Base-by-base conservation (phyloP, 441 rosid genomes). In the Pelargonium citronellum region DNA sequence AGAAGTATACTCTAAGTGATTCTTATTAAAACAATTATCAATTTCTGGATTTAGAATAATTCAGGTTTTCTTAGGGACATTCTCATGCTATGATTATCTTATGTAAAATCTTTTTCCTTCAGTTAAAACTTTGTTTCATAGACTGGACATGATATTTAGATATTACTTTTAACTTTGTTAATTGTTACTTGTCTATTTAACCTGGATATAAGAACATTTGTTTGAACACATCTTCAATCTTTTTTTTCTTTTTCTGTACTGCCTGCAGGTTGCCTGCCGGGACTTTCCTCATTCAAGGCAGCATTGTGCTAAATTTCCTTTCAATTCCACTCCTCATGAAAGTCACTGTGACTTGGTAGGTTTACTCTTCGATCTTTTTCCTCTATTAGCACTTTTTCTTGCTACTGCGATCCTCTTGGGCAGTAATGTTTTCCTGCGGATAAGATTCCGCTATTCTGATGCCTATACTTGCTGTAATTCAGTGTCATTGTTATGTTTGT, bases 401-500 rank as follows among this genome's bases (percentile, higher is more conserved):
- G 30, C 30, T 24, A 24, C 30, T 24, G 30, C 30, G 30, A 24
- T 24, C 30, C 30, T 24, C 30, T 24, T 24, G 30, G 49, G 0
- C 30, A 49, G 47, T 2, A 13, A 11, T 11, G 30, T 71, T 7
- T 55, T 11, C 46, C 6, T 46, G 37, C 49, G 22, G 8, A 17
- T 76, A 55, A 24, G 37, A 30, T 64, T 53, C 63, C 30, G 8
- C 63, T 64, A 4, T 24, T 69, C 61, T 71, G 46, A 47, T 69
- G 41, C 51, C n/a, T 22, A 22, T 68, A 16, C 24, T 66, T 62
- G 46, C 27, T 60, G 63, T 66, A 77, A 73, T 82, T 75, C 87
- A 93, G 96, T 94, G 97, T 75, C 93, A 94, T 72, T 91, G 96
- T 72, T 94, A 86, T 72, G 97, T 94, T 51, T 94, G 97, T 13